Conservation (phyloP, 2,329 filamentous ascomycete genomes). For the Aspergillus clavatus region DNA sequence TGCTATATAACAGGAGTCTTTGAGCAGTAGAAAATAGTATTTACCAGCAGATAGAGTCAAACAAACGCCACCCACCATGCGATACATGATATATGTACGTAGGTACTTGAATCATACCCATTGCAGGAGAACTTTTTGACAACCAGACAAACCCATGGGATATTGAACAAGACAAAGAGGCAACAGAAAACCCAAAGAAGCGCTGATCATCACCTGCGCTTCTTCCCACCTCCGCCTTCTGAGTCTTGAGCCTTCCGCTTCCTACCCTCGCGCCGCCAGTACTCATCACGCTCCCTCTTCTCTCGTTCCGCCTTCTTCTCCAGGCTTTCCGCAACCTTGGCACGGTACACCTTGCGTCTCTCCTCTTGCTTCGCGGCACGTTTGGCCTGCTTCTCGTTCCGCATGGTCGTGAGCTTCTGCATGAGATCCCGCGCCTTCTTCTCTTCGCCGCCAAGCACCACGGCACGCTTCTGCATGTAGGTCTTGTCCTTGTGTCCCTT, state of each 20-base stretch:
- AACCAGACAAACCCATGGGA: slow-evolving; percentile 19
- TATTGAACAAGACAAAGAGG: slow-evolving; percentile 18
- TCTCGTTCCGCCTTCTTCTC: slow-evolving; percentile 84
- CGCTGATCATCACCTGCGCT: slow-evolving; percentile 33
- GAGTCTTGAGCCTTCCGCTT: slow-evolving; percentile 59
- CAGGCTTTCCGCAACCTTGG: slow-evolving; percentile 73
- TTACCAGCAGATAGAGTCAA: background rate
- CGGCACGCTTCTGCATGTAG: slow-evolving; percentile 92
- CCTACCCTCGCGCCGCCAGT: slow-evolving; percentile 85
- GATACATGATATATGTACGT: slow-evolving; percentile 14
- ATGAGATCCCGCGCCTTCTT: slow-evolving; percentile 81
- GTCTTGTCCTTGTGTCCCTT: slow-evolving; percentile 74
- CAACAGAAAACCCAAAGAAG: slow-evolving; percentile 13
- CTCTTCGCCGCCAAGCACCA: slow-evolving; percentile 82
- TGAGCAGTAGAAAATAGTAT: background rate
- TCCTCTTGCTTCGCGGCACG: slow-evolving; percentile 81
- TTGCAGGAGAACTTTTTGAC: slow-evolving; percentile 14
- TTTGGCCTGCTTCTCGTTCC: slow-evolving; percentile 87
- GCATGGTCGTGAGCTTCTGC: slow-evolving; percentile 85
- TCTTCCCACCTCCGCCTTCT: slow-evolving; percentile 47
- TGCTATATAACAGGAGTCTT: background rate
- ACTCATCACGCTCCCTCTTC: slow-evolving; percentile 88
- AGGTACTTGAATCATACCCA: slow-evolving; percentile 13
- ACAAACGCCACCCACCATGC: slow-evolving; percentile 22
- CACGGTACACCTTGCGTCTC: slow-evolving; percentile 71